A percentile compares a stretch with the other conserved stretches of the same genome.
Evolutionary conservation across 495 filamentous ascomycete genomes (phyloP).

Genomic region (Neurospora sp.): DNA sequence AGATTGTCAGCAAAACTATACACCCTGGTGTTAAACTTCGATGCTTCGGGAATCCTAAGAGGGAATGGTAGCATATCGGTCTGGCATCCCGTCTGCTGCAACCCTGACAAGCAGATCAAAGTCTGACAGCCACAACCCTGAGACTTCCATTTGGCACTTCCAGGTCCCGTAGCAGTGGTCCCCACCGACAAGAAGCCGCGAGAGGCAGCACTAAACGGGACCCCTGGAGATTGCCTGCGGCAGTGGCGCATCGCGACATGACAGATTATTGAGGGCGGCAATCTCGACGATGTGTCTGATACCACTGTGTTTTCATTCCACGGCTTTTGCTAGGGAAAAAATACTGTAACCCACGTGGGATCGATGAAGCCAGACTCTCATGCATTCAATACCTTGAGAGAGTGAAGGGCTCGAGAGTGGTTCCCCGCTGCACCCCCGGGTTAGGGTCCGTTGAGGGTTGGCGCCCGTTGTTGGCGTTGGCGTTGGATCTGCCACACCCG

Average conservation of each 20-base stretch:
- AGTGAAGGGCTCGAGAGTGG: no score
- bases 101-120: not conserved
- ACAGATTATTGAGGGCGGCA: not conserved
- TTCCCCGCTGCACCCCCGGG: no score
- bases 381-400: not conserved
- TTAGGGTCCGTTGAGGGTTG: not conserved
- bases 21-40: not conserved
- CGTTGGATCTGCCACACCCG: not conserved
- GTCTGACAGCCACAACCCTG: not conserved
- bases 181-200: no score
- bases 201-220: not conserved
- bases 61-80: not conserved
- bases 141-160: not conserved
- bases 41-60: not conserved
- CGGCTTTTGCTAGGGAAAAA: not conserved
- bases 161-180: not conserved
- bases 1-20: not conserved
- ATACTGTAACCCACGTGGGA: not conserved
- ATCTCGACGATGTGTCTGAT: not conserved
- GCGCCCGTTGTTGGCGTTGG: not conserved
- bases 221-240: not conserved
- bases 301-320: not conserved
- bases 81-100: not conserved
- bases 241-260: not conserved
- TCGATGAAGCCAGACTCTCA: no score